Evolutionary conservation across 1,284 basidiomycete genomes (phyloP).

Genomic region (Cryptococcus hybrid): DNA sequence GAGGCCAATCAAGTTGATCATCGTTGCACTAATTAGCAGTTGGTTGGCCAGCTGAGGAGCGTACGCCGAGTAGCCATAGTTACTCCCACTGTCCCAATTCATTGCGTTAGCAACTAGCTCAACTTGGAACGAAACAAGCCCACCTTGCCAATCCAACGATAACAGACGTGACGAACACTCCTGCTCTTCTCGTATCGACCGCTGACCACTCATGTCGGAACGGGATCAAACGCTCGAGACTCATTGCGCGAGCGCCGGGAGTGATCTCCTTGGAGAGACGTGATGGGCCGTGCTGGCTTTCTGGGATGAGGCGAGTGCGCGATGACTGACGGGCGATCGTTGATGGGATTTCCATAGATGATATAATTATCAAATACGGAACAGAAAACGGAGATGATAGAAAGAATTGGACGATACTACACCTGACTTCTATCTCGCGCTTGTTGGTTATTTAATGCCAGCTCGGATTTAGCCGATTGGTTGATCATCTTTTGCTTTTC

Average conservation of each 20-base stretch:
- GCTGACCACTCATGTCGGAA: conserved; percentile 7
- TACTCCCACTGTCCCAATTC: conserved; percentile 14
- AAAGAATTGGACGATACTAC: too few relatives aligned
- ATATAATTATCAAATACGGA: too few relatives aligned
- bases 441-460: too few relatives aligned
- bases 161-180: conserved; percentile 12
- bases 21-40: conserved; percentile 68
- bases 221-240: not conserved
- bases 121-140: not conserved
- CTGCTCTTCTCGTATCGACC: conserved; percentile 7
- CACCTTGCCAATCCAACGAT: conserved; percentile 25
- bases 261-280: not conserved
- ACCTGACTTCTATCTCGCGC: too few relatives aligned
- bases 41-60: conserved; percentile 71
- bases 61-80: conserved; percentile 60
- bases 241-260: not conserved
- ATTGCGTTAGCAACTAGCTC: not conserved
- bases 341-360: too few relatives aligned
- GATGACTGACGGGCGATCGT: not conserved
- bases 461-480: too few relatives aligned
- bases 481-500: too few relatives aligned
- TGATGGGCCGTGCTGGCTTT: too few relatives aligned
- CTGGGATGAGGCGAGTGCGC: not conserved
- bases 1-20: conserved; percentile 66
- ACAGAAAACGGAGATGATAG: too few relatives aligned